Percentiles rank a stretch among this genome's conserved stretches.
These are phyloP conservation scores for Trebouxia sp. DNA, from an alignment of 139 green algal genomes.

Conservation along the genomic window DNA sequence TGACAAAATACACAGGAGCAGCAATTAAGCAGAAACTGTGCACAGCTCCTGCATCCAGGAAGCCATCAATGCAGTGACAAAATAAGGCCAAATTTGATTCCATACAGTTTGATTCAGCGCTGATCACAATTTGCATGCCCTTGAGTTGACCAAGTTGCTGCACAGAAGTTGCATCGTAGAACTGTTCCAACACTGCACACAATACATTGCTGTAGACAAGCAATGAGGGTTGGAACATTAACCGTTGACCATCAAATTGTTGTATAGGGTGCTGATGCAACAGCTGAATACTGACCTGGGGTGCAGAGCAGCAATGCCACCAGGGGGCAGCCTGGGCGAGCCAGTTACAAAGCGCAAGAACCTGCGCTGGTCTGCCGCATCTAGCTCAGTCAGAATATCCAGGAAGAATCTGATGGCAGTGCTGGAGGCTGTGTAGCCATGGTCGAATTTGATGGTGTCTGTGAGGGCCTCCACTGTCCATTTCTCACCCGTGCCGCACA, in stretches of 20 bases:
- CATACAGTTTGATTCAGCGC: neutral
- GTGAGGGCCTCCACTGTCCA: conserved; percentile 81
- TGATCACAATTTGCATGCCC: neutral
- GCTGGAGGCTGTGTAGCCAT: conserved; percentile 70
- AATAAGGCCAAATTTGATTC: neutral
- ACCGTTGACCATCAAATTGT: neutral
- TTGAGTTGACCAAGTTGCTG: neutral
- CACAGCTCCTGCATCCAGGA: too few species aligned
- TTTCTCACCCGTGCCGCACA: conserved; percentile 85
- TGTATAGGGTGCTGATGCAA: neutral
- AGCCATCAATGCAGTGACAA: neutral
- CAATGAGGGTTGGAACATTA: too few species aligned
- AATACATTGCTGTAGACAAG: too few species aligned
- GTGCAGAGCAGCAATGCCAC: conserved; percentile 86
- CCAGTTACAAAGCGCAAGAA: conserved; percentile 99
- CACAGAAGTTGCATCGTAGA: neutral
- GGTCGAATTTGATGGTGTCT: conserved; percentile 94
- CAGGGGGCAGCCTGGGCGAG: conserved; percentile 88
- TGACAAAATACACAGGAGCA: too few species aligned
- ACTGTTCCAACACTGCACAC: neutral
- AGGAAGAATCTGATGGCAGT: conserved; percentile 66
- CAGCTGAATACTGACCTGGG: conserved; percentile 27
- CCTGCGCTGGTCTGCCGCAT: conserved; percentile 78
- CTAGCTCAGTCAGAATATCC: conserved; percentile 88
- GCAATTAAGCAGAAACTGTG: too few species aligned